phyloP scores from a whole-genome alignment of 768 basidiomycete genomes.

The Suillus alpinus region DNA sequence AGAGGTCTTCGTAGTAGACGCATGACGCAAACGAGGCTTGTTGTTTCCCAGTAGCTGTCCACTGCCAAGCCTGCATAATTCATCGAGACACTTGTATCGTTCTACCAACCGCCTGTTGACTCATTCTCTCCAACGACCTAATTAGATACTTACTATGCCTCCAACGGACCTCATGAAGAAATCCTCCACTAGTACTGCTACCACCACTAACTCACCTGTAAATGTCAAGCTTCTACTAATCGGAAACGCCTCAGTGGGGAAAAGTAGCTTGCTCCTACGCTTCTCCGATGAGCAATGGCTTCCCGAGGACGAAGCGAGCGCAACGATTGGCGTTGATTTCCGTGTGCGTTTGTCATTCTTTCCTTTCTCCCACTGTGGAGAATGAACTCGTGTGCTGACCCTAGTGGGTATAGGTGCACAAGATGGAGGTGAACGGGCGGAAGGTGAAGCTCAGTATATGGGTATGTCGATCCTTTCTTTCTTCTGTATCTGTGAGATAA shows the following conservation, averaged over 20 bases:
- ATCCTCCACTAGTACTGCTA: slow-evolving; percentile 25
- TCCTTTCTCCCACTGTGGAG: not conserved
- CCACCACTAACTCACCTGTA: slow-evolving; percentile 33
- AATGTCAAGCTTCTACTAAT: slow-evolving; percentile 85
- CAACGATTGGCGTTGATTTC: slow-evolving; percentile 85
- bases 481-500: not conserved
- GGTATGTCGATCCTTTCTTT: slow-evolving; percentile 45
- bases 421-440: slow-evolving; percentile 81
- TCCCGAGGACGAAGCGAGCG: slow-evolving; percentile 84
- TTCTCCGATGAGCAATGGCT: slow-evolving; percentile 97
- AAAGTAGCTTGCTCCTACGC: slow-evolving; percentile 86
- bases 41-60: not conserved
- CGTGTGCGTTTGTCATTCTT: slow-evolving; percentile 49
- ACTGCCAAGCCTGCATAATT: not conserved
- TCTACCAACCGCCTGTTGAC: not conserved
- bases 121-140: not conserved
- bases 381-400: slow-evolving; percentile 1
- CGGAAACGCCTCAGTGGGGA: slow-evolving; percentile 89
- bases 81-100: slow-evolving; percentile 17
- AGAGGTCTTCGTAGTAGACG: not conserved
- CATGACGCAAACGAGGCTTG: not conserved
- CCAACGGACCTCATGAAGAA: slow-evolving; percentile 14
- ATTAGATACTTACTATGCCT: slow-evolving; percentile 3
- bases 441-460: slow-evolving; percentile 95
- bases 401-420: slow-evolving; percentile 59